phyloP scores from a whole-genome alignment of 768 basidiomycete genomes.

The Leccinellum luteum region DNA sequence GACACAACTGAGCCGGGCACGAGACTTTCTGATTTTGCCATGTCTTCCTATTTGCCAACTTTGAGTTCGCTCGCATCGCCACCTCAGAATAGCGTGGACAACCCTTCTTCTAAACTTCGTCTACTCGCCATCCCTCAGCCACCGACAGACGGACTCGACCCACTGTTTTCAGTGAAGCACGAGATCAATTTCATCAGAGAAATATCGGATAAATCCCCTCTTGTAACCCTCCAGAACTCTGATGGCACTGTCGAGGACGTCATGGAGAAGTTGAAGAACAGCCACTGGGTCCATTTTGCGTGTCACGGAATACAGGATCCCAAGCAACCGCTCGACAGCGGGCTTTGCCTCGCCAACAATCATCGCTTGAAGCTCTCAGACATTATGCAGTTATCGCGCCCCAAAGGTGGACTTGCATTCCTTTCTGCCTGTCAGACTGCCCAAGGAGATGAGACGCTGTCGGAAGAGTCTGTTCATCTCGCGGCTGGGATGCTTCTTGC shows the following conservation, averaged over 20 bases:
- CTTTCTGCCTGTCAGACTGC: not conserved
- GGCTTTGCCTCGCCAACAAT: not conserved
- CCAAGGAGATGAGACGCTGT: not conserved
- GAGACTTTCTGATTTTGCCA: not conserved
- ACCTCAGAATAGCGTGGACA: too few relatives aligned
- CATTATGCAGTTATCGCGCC: not conserved
- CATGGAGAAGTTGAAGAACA: not conserved
- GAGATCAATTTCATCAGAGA: not conserved
- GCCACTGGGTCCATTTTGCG: not conserved
- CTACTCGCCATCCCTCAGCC: not conserved
- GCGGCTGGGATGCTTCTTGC: not conserved
- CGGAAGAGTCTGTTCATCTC: not conserved
- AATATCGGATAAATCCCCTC: not conserved
- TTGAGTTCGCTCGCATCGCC: not conserved
- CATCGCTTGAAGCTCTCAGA: not conserved
- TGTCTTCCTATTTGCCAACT: not conserved
- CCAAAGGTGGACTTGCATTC: not conserved
- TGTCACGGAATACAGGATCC: not conserved
- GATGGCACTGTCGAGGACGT: not conserved
- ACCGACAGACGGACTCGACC: not conserved
- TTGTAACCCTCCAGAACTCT: not conserved
- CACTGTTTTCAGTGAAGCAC: not conserved
- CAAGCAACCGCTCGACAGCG: not conserved
- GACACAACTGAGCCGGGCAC: not conserved
- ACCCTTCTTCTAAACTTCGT: too few relatives aligned